These are phyloP conservation scores for Vitis riparia DNA, from an alignment of 164 flowering plant genomes.

Conservation along the genomic window DNA sequence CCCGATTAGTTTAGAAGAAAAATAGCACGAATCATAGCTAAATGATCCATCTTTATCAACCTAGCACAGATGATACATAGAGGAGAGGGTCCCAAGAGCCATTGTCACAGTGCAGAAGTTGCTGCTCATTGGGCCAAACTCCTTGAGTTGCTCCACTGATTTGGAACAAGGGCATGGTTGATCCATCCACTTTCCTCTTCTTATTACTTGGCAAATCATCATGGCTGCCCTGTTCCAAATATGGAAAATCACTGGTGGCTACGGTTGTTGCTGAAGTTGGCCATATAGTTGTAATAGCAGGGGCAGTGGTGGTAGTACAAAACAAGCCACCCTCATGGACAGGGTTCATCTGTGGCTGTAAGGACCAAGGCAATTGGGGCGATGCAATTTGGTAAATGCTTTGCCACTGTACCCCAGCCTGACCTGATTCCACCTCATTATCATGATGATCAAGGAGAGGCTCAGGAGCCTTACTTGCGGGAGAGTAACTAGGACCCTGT, in stretches of 20 bases:
- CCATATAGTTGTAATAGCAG: slow-evolving; percentile 8
- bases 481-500: no score
- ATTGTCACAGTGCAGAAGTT: slow-evolving; percentile 18
- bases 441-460: no score
- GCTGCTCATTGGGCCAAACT: slow-evolving; percentile 19
- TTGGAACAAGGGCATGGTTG: slow-evolving; percentile 1
- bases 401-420: background rate
- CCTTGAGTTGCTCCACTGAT: background rate
- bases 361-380: slow-evolving; percentile 6
- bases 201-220: background rate
- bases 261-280: slow-evolving; percentile 6
- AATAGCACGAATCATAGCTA: background rate
- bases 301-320: background rate
- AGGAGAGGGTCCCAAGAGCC: slow-evolving; percentile 29
- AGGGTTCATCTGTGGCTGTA: slow-evolving; percentile 8
- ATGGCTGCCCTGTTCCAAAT: background rate
- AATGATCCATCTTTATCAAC: slow-evolving; percentile 4
- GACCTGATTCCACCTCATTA: background rate
- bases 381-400: background rate
- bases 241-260: background rate
- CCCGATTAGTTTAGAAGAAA: background rate
- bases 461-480: no score
- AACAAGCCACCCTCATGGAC: background rate
- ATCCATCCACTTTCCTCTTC: background rate
- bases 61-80: slow-evolving; percentile 23